Base-by-base conservation (phyloP, 2,329 filamentous ascomycete species). In the Drechslerella coelobrocha region DNA sequence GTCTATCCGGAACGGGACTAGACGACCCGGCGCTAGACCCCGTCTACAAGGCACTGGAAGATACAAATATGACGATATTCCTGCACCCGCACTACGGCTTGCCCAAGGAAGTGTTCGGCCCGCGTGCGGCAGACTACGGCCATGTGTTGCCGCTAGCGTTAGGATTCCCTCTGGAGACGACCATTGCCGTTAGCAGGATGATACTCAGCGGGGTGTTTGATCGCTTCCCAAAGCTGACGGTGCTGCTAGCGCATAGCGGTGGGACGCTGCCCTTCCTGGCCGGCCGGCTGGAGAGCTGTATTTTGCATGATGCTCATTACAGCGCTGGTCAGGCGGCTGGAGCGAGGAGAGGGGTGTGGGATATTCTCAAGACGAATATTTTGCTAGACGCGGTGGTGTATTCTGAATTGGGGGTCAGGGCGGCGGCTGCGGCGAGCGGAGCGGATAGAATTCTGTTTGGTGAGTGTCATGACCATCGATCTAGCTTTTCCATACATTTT, bases 41-140 rank as follows among this genome's bases (percentile, higher is more conserved):
- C 0, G 83, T 97, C 9, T 90, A 91, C 79, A 78, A 83, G 9
- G 87, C 88, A 0, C 79, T 97, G 0, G 85, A 90, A 43, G 83
- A 84, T 41, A 84, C 85, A 0, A 78, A 82, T 6, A 81, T 91
- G 31, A 81, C 89, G 23, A 82, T 96, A 52, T 97, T 97, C 80
- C 79, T 97, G 55, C 92, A 97, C 79, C 92, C 92, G 26, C 92
- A 97, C 79, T 96, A 97, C 78, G 92, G 92, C 0, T 84, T 97
- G 1, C 92, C 91, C 0, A 84, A 85, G 68, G 84, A 86, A 7
- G 90, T 95, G 2, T 96, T 90, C 80, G 92, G 92, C 0, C 85
- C 89, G 0, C 82, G 88, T 6, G 85, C 85, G 0, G 82, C 81
- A 21, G 87, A 88, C 69, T 96, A 95, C 77, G 92, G 92, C 0